Base-by-base conservation (phyloP, 106 monocot genomes). In the Allium sativum region DNA sequence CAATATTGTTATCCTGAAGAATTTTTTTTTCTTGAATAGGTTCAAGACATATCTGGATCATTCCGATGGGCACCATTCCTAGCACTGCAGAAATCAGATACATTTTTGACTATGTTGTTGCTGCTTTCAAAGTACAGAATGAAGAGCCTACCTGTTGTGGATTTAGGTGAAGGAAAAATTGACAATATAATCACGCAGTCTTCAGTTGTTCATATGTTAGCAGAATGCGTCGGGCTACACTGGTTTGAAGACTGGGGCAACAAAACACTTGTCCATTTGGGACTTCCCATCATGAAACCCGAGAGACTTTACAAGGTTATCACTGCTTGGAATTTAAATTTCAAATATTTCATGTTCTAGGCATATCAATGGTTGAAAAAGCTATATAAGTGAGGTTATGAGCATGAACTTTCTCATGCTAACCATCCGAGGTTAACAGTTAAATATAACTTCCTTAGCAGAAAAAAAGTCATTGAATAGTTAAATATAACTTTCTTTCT, bases 21-120 rank as follows among this genome's bases (percentile, higher is more conserved):
- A 18, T 45, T 42, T 46, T 11, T 17, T 4, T 21, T 11, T n/a
- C 47, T 54, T 72, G 10, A 18, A 60, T 76, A 95, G 94, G 95
- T 96, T 53, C 54, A 71, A 59, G 95, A 96, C 56, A 90, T 96
- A 43, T 79, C 87, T 43, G 95, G 95, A 31, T 82, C 90, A 56
- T 96, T 96, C 67, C 79, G 95, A 43, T 96, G 90, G 90, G 95
- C 95, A 21, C 95, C 95, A 52, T 96, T 96, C 72, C 86, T 96
- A 59, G 90, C 95, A 0, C 66, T 96, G 84, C 95, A 96, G 77
- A 90, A 67, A 2, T 81, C 79, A 44, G 90, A 96, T 74, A 62
- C 95, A 20, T 82, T 96, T 61, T 64, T 96, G 40, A 96, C 95
- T 15, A 90, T 96, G 95, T 75, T 96, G 42, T 66, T 96, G 58